A percentile compares a stretch with the other conserved stretches of the same genome.
Evolutionary conservation across 805 yeast genomes (phyloP).

Genomic region (Starmera quercuum): DNA sequence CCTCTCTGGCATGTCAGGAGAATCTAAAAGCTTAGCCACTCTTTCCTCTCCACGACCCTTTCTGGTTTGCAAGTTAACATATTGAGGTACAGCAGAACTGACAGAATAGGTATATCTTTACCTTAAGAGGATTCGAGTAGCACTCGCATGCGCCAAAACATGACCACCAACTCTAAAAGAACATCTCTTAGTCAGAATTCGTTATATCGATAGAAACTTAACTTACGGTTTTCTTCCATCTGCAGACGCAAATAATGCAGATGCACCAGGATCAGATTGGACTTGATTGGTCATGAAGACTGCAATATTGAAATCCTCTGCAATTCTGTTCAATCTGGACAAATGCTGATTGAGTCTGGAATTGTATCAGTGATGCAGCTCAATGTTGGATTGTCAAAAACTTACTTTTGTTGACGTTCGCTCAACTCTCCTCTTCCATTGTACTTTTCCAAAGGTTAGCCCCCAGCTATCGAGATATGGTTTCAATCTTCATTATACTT

Average conservation of each 20-base stretch:
- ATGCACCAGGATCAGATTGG: slow-evolving; percentile 80
- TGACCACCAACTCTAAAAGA: slow-evolving; percentile 61
- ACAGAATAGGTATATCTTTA: slow-evolving; percentile 9
- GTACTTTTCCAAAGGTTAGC: slow-evolving; percentile 33
- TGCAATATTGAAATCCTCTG: slow-evolving; percentile 74
- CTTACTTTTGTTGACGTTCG: slow-evolving; percentile 66
- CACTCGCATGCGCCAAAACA: slow-evolving; percentile 74
- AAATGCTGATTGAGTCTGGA: slow-evolving; percentile 42
- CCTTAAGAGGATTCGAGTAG: slow-evolving; percentile 62
- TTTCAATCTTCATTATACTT: too few species aligned
- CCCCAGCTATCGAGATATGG: too few species aligned
- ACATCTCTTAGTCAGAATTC: too few species aligned
- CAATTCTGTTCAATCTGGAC: slow-evolving; percentile 45
- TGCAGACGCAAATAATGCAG: slow-evolving; percentile 69
- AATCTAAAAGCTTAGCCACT: slow-evolving; percentile 72
- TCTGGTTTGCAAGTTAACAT: slow-evolving; percentile 29
- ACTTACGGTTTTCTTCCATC: slow-evolving; percentile 70
- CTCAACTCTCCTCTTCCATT: slow-evolving; percentile 72
- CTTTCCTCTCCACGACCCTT: slow-evolving; percentile 78
- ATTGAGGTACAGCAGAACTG: not conserved
- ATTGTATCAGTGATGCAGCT: not conserved
- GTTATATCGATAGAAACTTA: not conserved
- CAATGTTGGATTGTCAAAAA: slow-evolving; percentile 7
- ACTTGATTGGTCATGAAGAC: slow-evolving; percentile 73
- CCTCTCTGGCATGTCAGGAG: slow-evolving; percentile 77